Percentiles rank a stretch among this genome's conserved stretches.
phyloP scores from a whole-genome alignment of 1,139 yeast genomes.

The Hemisphaericaspora xylofermentans region DNA sequence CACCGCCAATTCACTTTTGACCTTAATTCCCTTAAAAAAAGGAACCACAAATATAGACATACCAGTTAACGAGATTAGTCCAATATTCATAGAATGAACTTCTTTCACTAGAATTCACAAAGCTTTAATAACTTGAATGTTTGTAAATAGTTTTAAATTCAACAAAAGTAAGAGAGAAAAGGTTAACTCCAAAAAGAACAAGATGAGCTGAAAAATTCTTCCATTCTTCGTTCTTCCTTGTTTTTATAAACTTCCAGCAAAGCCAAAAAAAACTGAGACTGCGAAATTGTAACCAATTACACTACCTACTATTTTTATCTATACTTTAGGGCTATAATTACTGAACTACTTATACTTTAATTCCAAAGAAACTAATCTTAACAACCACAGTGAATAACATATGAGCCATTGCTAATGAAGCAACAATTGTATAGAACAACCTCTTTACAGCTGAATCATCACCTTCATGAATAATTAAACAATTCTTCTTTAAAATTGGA shows the following conservation, averaged over 20 bases:
- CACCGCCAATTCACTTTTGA: slow-evolving; percentile 41
- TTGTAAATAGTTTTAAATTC: too few species aligned
- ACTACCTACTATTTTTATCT: slow-evolving; percentile 3
- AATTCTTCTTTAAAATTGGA: slow-evolving; percentile 39
- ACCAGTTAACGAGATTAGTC: slow-evolving; percentile 1
- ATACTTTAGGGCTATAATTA: slow-evolving; percentile 9
- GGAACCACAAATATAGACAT: background rate
- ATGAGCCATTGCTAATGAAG: slow-evolving; percentile 37
- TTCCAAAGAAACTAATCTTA: slow-evolving; percentile 52
- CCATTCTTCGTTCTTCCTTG: background rate
- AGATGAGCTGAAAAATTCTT: background rate
- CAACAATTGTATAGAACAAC: slow-evolving; percentile 21
- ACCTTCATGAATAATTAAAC: slow-evolving; percentile 29
- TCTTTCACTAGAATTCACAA: too few species aligned
- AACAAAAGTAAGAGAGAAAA: background rate
- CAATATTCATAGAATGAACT: slow-evolving; percentile 1
- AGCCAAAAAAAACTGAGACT: background rate
- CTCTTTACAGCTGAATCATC: slow-evolving; percentile 22
- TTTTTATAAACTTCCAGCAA: background rate
- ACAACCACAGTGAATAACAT: slow-evolving; percentile 45
- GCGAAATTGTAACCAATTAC: background rate
- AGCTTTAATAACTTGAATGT: too few species aligned
- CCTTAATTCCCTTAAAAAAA: background rate
- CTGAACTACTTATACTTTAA: slow-evolving; percentile 11
- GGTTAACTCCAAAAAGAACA: background rate